Conservation (phyloP, 495 filamentous ascomycete species). For the Clavariopsis aquatica region DNA sequence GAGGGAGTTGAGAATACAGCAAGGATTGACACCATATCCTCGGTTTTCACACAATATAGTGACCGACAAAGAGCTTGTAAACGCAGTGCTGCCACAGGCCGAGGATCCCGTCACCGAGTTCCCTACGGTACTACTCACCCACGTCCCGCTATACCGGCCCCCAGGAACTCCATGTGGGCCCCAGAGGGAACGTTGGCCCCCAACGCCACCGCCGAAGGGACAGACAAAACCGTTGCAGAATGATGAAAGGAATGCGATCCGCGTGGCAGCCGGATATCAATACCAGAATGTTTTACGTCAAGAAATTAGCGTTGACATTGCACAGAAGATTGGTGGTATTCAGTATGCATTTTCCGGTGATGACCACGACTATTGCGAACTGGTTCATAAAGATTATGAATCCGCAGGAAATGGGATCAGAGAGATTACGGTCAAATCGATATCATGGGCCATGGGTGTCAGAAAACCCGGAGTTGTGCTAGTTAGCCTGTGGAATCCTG, state of each 20-base stretch:
- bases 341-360: conserved; percentile 88
- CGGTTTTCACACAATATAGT: conserved; percentile 40
- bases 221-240: conserved; percentile 57
- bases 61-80: conserved; percentile 28
- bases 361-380: conserved; percentile 97
- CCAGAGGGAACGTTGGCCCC: conserved; percentile 78
- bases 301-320: conserved; percentile 64
- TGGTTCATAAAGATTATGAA: conserved; percentile 69
- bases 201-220: conserved; percentile 60
- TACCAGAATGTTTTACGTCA: conserved; percentile 92
- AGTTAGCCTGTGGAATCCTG: conserved; percentile 87
- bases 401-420: conserved; percentile 62
- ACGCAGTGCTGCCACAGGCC: conserved; percentile 28
- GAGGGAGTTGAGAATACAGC: conserved; percentile 56
- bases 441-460: conserved; percentile 97
- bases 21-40: conserved; percentile 40
- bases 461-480: conserved; percentile 83
- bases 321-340: conserved; percentile 57
- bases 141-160: conserved; percentile 84
- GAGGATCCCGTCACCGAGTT: conserved; percentile 54
- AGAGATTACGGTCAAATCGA: conserved; percentile 92
- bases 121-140: conserved; percentile 82
- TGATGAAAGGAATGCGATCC: conserved; percentile 77
- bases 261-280: conserved; percentile 76
- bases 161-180: conserved; percentile 86